Base-by-base conservation (phyloP, 495 filamentous ascomycete species). In the Daldinia vernicosa region DNA sequence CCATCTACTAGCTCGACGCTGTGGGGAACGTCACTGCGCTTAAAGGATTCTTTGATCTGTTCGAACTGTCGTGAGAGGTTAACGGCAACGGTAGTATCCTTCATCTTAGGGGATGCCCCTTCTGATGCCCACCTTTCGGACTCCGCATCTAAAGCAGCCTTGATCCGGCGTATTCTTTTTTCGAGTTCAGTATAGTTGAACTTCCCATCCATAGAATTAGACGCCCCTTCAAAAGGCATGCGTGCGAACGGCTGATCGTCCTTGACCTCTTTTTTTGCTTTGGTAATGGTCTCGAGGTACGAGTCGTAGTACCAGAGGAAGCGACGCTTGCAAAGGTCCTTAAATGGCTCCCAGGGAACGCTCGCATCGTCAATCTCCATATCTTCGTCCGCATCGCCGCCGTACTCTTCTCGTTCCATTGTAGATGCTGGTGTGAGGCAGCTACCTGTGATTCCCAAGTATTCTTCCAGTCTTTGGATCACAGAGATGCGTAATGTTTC, bases 261-360 rank as follows among this genome's bases (percentile, higher is more conserved):
- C 52, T 84, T 86, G 56, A 85, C 84, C 71, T 86, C 87, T 63
- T 77, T 78, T 62, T 88, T 86, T 8, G 86, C 91, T 47, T 87
- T 83, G 12, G 88, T 83, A 54, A 97, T 90, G 6, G 89, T 85
- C 8, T 84, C 79, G 24, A 94, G 80, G 77, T 98, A 99, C 12
- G 89, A 90, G 50, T 96, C 91, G 74, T 93, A 94, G 77, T 99
- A 98, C 95, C 96, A 98, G 15, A 99, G 79, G 77, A 98, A 98
- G 0, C 94, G 89, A 51, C 91, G 89, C 80, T 98, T 99, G 84
- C 90, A 92, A 8, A 96, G 82, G 71, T 99, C 96, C 62, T 88
- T 89, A 83, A 98, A 98, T 0, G 93, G 92, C 63, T 94, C 89
- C 77, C 91, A 92, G 17, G 80, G 78, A 0, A 84, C 76, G 11